Evolutionary conservation across 2,329 filamentous ascomycete genomes (phyloP).

Genomic region (Verticillium dahliae): DNA sequence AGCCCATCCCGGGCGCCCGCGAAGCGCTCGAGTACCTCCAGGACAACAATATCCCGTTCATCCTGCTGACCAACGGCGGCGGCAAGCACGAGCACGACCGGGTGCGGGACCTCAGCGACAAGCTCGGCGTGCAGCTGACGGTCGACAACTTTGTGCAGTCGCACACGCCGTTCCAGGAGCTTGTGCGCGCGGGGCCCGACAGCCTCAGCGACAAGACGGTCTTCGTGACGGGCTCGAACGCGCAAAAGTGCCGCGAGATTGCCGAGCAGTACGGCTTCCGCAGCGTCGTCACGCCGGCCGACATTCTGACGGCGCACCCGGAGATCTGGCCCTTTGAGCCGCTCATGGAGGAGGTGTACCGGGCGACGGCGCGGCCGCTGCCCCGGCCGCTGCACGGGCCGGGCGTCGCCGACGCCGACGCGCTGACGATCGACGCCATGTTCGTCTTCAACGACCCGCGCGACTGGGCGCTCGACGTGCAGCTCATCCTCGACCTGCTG

Average conservation of each 20-base stretch:
- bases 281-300: constrained; percentile 77
- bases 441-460: constrained; percentile 94
- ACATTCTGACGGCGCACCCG: constrained; percentile 70
- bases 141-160: constrained; percentile 69
- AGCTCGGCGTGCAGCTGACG: constrained; percentile 44
- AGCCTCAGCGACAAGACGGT: constrained; percentile 59
- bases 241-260: constrained; percentile 62
- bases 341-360: constrained; percentile 57
- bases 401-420: constrained; percentile 26
- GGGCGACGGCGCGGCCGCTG: constrained; percentile 47
- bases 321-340: constrained; percentile 79
- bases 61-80: constrained; percentile 92
- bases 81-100: constrained; percentile 64
- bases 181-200: constrained; percentile 49
- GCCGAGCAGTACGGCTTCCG: constrained; percentile 73
- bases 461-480: constrained; percentile 88
- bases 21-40: constrained; percentile 69
- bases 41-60: constrained; percentile 74
- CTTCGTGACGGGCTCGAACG: constrained; percentile 65
- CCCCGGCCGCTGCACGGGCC: constrained; percentile 41
- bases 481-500: constrained; percentile 77
- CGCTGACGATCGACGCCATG: constrained; percentile 78
- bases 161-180: constrained; percentile 79
- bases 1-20: constrained; percentile 71
- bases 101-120: constrained; percentile 13